Evolutionary conservation across 306 rosid genomes (phyloP), one percentile per base, ranked within the genome.

Genomic region (Macrotyloma uniflorum): DNA sequence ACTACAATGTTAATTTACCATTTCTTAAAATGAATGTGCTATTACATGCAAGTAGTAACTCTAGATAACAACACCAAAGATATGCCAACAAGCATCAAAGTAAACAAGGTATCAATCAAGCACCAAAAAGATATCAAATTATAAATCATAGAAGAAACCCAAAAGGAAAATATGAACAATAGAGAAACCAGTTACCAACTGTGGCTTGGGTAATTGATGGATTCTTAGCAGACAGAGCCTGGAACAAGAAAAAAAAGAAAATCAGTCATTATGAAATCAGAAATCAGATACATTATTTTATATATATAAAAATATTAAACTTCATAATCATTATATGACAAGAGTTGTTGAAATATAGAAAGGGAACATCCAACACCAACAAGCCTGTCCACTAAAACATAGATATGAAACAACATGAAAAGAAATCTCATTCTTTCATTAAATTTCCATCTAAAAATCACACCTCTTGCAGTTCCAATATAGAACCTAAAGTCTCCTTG

Each of bases 391-490:
- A 14, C 3, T 55, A 73, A 72, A 51, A 20, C 14, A 53, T 1
- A 36, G 16, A 62, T 32, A 15, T 24, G 57, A 67, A 19, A 79
- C 55, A 42, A 3, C 22, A 13, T 42, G 32, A 38, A 18, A 65
- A 64, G 4, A 65, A 19, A 35, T 35, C 16, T n/a, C 46, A 63
- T 36, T 33, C 12, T 38, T 58, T 20, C 43, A 33, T 69, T 58
- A 47, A 76, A 26, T 67, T 86, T 43, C 63, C 43, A 43, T 23
- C 45, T 12, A 73, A 80, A 53, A 74, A 26, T 0, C 40, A 26
- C 62, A 94, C 98, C 92, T 94, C 90, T 80, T 92, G 92, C 57
- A 92, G 91, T 84, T 86, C 97, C 87, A 89, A 61, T 26, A 90
- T 80, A 78, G 97, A 94, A 84, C 83, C 90, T 71, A 94, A 83